Evolutionary conservation across 1,139 yeast genomes (phyloP).

Genomic region (Suhomyces anneliseae): DNA sequence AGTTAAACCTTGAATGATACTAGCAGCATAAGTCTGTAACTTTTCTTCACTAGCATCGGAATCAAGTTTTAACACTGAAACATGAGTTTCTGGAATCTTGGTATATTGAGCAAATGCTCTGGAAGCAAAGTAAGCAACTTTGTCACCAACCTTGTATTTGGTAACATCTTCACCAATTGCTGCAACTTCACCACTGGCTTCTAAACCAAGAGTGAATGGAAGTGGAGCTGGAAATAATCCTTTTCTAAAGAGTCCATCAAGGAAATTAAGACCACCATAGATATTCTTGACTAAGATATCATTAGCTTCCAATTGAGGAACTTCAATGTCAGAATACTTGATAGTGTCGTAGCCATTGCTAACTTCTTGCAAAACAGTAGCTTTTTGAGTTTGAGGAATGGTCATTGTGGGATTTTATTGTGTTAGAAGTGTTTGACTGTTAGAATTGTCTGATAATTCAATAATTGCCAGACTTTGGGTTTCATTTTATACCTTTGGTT

Average conservation of each 20-base stretch:
- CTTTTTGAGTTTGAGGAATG: conserved; percentile 49
- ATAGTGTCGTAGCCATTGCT: conserved; percentile 47
- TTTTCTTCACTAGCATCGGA: conserved; percentile 44
- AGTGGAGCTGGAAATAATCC: conserved; percentile 61
- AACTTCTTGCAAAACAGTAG: conserved; percentile 49
- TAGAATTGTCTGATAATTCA: no score
- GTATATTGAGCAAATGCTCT: conserved; percentile 73
- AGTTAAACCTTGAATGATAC: conserved; percentile 73
- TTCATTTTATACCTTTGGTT: no score
- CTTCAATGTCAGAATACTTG: conserved; percentile 51
- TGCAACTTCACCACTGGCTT: conserved; percentile 76
- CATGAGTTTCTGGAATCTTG: conserved; percentile 36
- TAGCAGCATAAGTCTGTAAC: conserved; percentile 57
- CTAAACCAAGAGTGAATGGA: conserved; percentile 77
- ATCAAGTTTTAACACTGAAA: conserved; percentile 50
- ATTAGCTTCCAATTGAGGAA: conserved; percentile 54
- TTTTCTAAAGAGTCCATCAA: conserved; percentile 76
- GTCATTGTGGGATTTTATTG: not conserved
- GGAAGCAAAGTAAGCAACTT: conserved; percentile 56
- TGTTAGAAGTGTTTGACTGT: no score
- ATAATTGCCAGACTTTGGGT: no score
- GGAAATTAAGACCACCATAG: conserved; percentile 78
- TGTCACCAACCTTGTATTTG: conserved; percentile 65
- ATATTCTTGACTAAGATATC: conserved; percentile 70
- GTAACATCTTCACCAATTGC: conserved; percentile 63